Evolutionary conservation across 2,329 filamentous ascomycete genomes (phyloP).

Genomic region (Orbilia javanica): DNA sequence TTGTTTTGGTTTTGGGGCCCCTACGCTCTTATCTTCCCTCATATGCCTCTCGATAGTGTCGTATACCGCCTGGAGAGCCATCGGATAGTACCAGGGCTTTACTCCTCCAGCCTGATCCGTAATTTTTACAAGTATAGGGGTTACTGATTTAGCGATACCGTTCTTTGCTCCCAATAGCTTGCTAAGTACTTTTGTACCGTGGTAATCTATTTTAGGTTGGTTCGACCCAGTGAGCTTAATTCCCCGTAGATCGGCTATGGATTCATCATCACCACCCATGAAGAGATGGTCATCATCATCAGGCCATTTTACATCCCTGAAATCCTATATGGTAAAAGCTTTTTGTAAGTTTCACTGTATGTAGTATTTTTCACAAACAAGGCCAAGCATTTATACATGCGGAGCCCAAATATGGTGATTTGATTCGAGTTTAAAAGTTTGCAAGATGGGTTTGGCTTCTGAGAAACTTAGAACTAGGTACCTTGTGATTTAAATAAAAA

Average conservation of each 20-base stretch:
- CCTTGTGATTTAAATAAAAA: neutral
- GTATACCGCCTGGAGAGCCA: too few species aligned
- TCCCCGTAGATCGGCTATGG: neutral
- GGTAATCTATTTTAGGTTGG: neutral
- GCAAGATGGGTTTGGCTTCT: neutral
- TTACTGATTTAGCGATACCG: constrained; percentile 3
- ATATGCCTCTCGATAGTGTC: neutral
- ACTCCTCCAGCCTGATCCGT: neutral
- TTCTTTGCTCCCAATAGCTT: neutral
- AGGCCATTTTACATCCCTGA: neutral
- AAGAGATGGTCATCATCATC: neutral
- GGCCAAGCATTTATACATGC: too few species aligned
- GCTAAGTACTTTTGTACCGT: neutral
- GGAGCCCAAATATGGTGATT: too few species aligned
- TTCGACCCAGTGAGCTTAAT: neutral
- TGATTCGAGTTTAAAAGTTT: too few species aligned
- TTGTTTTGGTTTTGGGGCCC: neutral
- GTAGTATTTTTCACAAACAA: neutral
- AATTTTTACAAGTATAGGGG: constrained; percentile 1
- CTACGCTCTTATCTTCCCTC: neutral
- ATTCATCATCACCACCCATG: neutral
- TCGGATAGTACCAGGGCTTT: too few species aligned
- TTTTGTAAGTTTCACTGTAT: neutral
- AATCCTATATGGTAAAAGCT: neutral
- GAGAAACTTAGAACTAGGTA: neutral